These are phyloP conservation scores for Colletotrichum falcatum DNA, from an alignment of 2,329 filamentous ascomycete genomes.

Conservation along the genomic window DNA sequence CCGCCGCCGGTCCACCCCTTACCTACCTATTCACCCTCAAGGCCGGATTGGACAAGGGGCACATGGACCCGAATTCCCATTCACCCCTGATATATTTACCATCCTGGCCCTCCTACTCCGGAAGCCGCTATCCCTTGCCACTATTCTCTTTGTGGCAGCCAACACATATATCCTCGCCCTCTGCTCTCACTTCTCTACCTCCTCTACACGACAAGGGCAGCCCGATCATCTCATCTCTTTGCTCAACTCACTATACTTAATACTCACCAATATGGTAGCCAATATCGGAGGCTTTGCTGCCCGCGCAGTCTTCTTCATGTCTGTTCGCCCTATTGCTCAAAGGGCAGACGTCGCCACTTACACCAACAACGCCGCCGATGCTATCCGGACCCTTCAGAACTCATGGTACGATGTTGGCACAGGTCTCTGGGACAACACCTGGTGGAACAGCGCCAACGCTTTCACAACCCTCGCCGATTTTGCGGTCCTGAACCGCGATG, in stretches of 20 bases:
- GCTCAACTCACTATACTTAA: constrained; percentile 20
- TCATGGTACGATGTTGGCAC: constrained; percentile 69
- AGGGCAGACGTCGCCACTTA: constrained; percentile 46
- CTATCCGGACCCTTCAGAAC: constrained; percentile 61
- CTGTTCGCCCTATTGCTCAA: constrained; percentile 33
- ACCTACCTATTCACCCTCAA: constrained; percentile 18
- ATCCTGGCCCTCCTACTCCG: constrained; percentile 21
- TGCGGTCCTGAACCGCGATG: constrained; percentile 49
- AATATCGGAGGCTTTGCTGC: constrained; percentile 39
- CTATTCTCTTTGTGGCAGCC: constrained; percentile 21
- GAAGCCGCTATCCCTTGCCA: constrained; percentile 14
- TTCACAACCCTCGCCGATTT: constrained; percentile 73
- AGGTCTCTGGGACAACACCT: constrained; percentile 74
- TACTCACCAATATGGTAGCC: constrained; percentile 39
- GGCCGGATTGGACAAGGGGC: constrained; percentile 34
- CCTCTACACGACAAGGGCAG: constrained; percentile 2
- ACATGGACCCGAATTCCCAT: constrained; percentile 29
- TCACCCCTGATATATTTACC: constrained; percentile 37
- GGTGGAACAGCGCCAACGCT: constrained; percentile 81
- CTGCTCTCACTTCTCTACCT: constrained; percentile 4
- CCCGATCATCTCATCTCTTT: constrained; percentile 1
- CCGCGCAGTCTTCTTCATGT: constrained; percentile 41
- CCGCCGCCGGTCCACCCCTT: constrained; percentile 23
- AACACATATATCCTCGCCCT: constrained; percentile 36
- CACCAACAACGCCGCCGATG: constrained; percentile 48